A percentile compares a stretch with the other conserved stretches of the same genome.
These are phyloP conservation scores for Aphanomyces euteiches DNA, from an alignment of 352 stramenopile genomes.

Conservation along the genomic window DNA sequence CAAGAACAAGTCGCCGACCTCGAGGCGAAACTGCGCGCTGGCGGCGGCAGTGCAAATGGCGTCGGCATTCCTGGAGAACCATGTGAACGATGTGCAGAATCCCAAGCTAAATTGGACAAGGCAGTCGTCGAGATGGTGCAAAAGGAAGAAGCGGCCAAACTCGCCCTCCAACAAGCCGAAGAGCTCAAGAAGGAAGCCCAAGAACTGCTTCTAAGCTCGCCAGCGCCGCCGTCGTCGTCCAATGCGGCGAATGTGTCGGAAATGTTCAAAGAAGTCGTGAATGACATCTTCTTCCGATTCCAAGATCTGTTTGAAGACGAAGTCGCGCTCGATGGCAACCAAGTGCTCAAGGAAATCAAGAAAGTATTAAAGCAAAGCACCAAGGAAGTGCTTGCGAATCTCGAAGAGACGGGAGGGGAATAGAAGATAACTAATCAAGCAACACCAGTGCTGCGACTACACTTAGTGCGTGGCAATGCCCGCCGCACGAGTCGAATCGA, in stretches of 20 bases:
- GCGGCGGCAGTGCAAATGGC: background rate
- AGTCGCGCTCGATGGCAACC: constrained; percentile 52
- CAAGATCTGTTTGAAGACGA: constrained; percentile 71
- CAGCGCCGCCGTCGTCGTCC: background rate
- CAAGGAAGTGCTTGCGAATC: constrained; percentile 45
- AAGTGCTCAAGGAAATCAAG: constrained; percentile 66
- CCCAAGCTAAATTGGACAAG: constrained; percentile 11
- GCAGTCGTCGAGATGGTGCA: constrained; percentile 26
- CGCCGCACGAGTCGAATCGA: constrained; percentile 64
- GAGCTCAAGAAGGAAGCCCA: constrained; percentile 51
- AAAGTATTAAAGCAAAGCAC: constrained; percentile 79
- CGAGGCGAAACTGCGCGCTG: constrained; percentile 36
- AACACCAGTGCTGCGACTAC: background rate
- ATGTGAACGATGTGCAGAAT: constrained; percentile 33
- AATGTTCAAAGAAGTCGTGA: constrained; percentile 73
- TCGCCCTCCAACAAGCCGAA: constrained; percentile 42
- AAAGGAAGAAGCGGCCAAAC: constrained; percentile 47
- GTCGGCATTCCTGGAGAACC: background rate
- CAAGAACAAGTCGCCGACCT: constrained; percentile 24
- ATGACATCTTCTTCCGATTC: constrained; percentile 81
- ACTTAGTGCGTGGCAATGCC: constrained; percentile 29
- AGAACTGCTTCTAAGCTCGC: constrained; percentile 38
- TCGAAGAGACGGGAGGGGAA: constrained; percentile 4
- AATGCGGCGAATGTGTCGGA: constrained; percentile 32
- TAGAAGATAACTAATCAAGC: background rate